Evolutionary conservation across 208 protist genomes (phyloP).

Genomic region (Angomonas ambiguus): DNA sequence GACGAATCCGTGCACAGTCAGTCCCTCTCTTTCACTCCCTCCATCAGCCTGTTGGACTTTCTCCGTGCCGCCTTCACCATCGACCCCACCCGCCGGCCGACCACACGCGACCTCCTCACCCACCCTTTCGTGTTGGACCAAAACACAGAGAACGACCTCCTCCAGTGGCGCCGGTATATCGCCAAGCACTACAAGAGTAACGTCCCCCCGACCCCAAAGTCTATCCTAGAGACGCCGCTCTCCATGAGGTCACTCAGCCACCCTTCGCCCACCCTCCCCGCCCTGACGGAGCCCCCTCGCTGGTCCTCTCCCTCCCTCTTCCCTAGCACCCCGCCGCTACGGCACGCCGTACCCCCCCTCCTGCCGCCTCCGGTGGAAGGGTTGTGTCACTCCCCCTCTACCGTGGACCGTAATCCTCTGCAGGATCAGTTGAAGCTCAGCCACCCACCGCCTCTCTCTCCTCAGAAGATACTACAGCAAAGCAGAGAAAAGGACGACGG

Average conservation of each 20-base stretch:
- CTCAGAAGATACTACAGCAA: too few relatives aligned
- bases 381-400: too few relatives aligned
- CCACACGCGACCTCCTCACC: constrained; percentile 52
- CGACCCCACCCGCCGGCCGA: constrained; percentile 40
- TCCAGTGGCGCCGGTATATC: constrained; percentile 25
- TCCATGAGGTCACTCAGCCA: too few relatives aligned
- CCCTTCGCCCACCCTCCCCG: too few relatives aligned
- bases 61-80: constrained; percentile 44
- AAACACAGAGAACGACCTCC: constrained; percentile 11
- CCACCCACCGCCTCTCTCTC: too few relatives aligned
- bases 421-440: too few relatives aligned
- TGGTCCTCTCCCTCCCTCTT: neutral
- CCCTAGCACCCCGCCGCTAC: neutral
- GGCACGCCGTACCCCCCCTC: too few relatives aligned
- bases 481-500: too few relatives aligned
- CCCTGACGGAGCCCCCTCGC: too few relatives aligned
- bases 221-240: neutral
- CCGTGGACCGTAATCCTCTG: too few relatives aligned
- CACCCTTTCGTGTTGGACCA: constrained; percentile 73
- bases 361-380: too few relatives aligned
- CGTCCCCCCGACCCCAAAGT: neutral
- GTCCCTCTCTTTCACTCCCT: constrained; percentile 16
- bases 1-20: neutral
- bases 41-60: constrained; percentile 52
- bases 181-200: constrained; percentile 13